phyloP scores from a whole-genome alignment of 768 basidiomycete genomes.

The Lanmaoa rubissima region DNA sequence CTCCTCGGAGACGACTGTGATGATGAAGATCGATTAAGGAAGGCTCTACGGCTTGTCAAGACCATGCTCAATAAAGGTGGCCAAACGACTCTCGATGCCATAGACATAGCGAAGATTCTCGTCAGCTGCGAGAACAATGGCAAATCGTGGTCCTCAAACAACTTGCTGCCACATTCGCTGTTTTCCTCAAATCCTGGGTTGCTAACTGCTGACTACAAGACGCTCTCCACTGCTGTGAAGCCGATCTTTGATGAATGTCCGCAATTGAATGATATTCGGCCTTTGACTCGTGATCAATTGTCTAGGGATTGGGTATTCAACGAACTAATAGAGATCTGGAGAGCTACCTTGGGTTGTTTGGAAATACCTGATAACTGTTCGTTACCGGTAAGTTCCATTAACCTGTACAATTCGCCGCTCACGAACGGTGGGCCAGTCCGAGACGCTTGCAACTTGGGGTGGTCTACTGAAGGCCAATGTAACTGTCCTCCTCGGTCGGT shows the following conservation, averaged over 20 bases:
- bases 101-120: conserved; percentile 47
- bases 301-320: conserved; percentile 50
- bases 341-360: conserved; percentile 41
- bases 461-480: conserved; percentile 53
- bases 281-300: conserved; percentile 59
- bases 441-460: conserved; percentile 56
- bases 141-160: conserved; percentile 45
- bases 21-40: conserved; percentile 42
- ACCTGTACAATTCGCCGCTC: not conserved
- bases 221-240: conserved; percentile 46
- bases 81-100: conserved; percentile 50
- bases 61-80: conserved; percentile 57
- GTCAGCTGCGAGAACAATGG: conserved; percentile 34
- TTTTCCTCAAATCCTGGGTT: conserved; percentile 59
- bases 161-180: conserved; percentile 49
- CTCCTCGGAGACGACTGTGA: conserved; percentile 43
- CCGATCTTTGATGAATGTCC: conserved; percentile 55
- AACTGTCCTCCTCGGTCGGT: conserved; percentile 53
- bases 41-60: conserved; percentile 49
- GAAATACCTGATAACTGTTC: conserved; percentile 44
- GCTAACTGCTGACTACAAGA: conserved; percentile 50
- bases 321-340: conserved; percentile 55
- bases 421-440: conserved; percentile 32
- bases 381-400: conserved; percentile 46
- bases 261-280: conserved; percentile 50